Evolutionary conservation across 768 basidiomycete genomes (phyloP).

Genomic region (Crepidotus variabilis): DNA sequence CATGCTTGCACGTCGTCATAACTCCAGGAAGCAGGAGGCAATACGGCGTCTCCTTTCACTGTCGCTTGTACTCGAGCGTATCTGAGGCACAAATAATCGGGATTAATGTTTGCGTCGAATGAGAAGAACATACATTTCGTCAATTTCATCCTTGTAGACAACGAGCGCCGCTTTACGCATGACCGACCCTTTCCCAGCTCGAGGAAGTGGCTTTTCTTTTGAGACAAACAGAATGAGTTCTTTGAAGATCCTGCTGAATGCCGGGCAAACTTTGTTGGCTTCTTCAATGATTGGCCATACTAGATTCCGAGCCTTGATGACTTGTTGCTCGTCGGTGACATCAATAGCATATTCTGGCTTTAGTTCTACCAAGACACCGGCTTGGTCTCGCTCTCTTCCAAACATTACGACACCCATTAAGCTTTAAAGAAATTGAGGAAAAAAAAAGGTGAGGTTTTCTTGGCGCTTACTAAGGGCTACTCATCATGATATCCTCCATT

Average conservation of each 20-base stretch:
- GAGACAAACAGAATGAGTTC: slow-evolving; percentile 46
- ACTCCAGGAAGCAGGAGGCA: slow-evolving; percentile 15
- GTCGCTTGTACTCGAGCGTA: slow-evolving; percentile 15
- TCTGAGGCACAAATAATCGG: slow-evolving; percentile 2
- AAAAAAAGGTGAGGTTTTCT: background rate
- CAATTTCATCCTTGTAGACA: slow-evolving; percentile 43
- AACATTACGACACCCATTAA: slow-evolving; percentile 37
- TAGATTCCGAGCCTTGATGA: slow-evolving; percentile 29
- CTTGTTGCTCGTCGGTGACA: slow-evolving; percentile 12
- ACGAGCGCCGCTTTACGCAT: slow-evolving; percentile 38
- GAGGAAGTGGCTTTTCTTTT: slow-evolving; percentile 35
- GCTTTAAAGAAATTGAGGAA: slow-evolving; percentile 6
- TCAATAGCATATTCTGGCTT: slow-evolving; percentile 23
- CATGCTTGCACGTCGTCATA: slow-evolving; percentile 8
- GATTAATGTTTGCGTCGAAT: too few relatives aligned
- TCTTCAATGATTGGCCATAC: slow-evolving; percentile 40
- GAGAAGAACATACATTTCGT: slow-evolving; percentile 30
- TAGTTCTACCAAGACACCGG: slow-evolving; percentile 31
- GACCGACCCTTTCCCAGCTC: slow-evolving; percentile 46
- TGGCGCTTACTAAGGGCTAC: slow-evolving; percentile 22
- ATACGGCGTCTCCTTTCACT: slow-evolving; percentile 5
- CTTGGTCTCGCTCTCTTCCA: slow-evolving; percentile 32
- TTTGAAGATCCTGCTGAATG: slow-evolving; percentile 45
- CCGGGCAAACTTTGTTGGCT: slow-evolving; percentile 40
- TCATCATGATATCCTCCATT: slow-evolving; percentile 25